Evolutionary conservation across 805 yeast species (phyloP).

Genomic region (Starmerella davenportii): DNA sequence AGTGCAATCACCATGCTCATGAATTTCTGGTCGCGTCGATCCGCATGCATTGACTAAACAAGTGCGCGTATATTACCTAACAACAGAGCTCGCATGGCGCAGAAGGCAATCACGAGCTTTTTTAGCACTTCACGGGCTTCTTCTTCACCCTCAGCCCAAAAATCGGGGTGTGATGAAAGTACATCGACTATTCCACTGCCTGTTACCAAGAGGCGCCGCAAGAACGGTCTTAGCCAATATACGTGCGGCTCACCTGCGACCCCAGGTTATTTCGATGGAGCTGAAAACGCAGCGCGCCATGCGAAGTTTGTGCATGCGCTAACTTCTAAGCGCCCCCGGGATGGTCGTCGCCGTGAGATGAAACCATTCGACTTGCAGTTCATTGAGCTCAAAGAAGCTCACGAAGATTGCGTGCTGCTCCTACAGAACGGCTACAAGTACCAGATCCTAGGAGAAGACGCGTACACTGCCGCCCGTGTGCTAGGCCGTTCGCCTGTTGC

Average conservation of each 20-base stretch:
- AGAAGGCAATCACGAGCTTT: constrained; percentile 10
- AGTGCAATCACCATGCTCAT: too few relatives aligned
- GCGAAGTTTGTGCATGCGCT: background rate
- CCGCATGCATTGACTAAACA: too few relatives aligned
- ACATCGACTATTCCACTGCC: too few relatives aligned
- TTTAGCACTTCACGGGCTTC: too few relatives aligned
- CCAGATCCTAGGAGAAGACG: constrained; percentile 75
- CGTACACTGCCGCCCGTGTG: constrained; percentile 45
- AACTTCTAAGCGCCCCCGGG: background rate
- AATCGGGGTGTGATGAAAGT: too few relatives aligned
- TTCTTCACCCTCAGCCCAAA: too few relatives aligned
- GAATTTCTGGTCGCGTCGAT: too few relatives aligned
- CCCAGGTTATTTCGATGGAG: background rate
- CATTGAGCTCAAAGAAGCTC: constrained; percentile 38
- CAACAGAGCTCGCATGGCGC: too few relatives aligned
- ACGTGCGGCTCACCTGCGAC: background rate
- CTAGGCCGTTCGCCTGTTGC: constrained; percentile 41
- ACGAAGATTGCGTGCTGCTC: constrained; percentile 55
- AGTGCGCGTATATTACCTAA: too few relatives aligned
- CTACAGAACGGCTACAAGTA: constrained; percentile 86
- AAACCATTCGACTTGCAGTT: constrained; percentile 76
- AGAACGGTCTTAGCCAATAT: background rate
- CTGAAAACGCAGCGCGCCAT: constrained; percentile 1
- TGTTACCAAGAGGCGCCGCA: background rate
- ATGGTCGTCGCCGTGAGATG: constrained; percentile 21